Conservation (phyloP, 441 rosid genomes). For the Mallotus repandus region DNA sequence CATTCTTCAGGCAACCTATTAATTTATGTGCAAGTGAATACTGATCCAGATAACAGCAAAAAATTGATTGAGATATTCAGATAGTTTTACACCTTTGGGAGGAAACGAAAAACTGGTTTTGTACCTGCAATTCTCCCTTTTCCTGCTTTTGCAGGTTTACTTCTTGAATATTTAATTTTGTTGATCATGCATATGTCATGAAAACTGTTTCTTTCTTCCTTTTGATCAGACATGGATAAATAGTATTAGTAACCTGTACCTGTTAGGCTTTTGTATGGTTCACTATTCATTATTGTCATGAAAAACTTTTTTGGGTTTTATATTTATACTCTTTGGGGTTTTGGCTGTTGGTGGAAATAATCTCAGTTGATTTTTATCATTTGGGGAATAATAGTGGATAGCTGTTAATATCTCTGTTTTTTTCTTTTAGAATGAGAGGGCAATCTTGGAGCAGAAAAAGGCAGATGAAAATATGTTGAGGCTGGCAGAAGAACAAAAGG, state of each 20-base stretch:
- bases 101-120: neutral
- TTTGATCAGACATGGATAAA: no score
- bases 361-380: neutral
- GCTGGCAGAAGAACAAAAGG: conserved; percentile 67
- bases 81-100: neutral
- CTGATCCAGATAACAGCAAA: neutral
- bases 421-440: conserved; percentile 50
- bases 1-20: neutral
- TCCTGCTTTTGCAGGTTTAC: neutral
- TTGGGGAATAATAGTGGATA: neutral
- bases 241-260: no score
- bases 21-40: neutral
- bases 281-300: neutral
- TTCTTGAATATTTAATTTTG: neutral
- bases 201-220: neutral
- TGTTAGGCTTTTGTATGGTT: neutral
- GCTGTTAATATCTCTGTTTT: neutral
- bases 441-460: conserved; percentile 66
- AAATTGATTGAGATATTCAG: neutral
- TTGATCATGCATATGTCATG: no score
- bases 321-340: no score
- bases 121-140: neutral
- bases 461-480: conserved; percentile 46
- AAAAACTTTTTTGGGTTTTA: neutral
- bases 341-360: neutral